A percentile compares a stretch with the other conserved stretches of the same genome.
Conservation (phyloP, 768 basidiomycete species). For the Lyophyllum shimeji region DNA sequence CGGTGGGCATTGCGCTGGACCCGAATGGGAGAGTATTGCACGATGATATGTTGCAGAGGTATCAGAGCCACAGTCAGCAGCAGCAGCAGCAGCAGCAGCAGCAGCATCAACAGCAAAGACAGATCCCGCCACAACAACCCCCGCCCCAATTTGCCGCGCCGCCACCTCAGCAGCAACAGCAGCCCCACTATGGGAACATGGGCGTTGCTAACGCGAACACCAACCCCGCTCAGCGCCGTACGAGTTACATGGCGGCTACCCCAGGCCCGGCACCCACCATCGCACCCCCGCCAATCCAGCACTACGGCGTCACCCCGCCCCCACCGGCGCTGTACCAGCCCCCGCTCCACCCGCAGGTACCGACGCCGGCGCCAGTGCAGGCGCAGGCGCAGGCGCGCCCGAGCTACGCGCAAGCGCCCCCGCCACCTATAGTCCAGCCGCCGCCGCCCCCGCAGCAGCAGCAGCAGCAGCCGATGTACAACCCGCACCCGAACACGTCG, state of each 20-base stretch:
- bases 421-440: conserved; percentile 3
- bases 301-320: conserved; percentile 37
- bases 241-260: conserved; percentile 32
- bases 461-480: conserved; percentile 7
- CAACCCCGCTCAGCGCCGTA: conserved; percentile 13
- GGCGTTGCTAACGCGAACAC: not conserved
- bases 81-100: conserved; percentile 33
- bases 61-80: conserved; percentile 46
- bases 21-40: conserved; percentile 77
- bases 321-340: conserved; percentile 39
- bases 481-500: conserved; percentile 9
- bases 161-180: conserved; percentile 28
- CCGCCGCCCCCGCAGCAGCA: not conserved
- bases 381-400: conserved; percentile 22
- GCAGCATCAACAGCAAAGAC: conserved; percentile 23
- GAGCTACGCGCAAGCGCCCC: conserved; percentile 20
- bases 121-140: conserved; percentile 24
- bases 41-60: conserved; percentile 73
- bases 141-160: conserved; percentile 19
- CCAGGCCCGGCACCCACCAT: no score
- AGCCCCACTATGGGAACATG: conserved; percentile 18
- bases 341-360: conserved; percentile 18
- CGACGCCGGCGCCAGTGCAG: not conserved
- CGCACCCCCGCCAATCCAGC: conserved; percentile 33
- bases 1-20: conserved; percentile 82